phyloP scores from a whole-genome alignment of 805 yeast species.

The Suhomyces sp. region DNA sequence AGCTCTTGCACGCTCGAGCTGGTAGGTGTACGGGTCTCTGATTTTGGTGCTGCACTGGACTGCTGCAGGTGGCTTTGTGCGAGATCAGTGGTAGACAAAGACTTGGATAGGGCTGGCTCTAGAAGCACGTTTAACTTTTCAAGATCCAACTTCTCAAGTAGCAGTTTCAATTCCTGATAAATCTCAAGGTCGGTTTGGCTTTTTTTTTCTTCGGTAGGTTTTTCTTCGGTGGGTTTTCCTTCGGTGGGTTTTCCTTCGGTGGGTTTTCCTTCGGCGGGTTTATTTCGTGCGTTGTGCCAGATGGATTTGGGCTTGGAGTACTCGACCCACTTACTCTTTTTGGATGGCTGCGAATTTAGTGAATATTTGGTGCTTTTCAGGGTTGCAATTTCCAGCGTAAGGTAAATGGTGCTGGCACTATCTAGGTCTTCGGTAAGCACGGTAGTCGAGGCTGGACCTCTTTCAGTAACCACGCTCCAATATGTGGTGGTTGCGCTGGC shows the following conservation, averaged over 20 bases:
- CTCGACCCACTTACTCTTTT: not conserved
- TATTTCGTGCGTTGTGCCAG: constrained; percentile 5
- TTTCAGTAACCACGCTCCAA: not conserved
- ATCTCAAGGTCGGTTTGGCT: not conserved
- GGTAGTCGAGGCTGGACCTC: not conserved
- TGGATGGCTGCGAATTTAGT: not conserved
- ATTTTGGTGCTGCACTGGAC: not conserved
- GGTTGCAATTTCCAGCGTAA: not conserved
- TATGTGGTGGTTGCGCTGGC: not conserved
- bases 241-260: not conserved
- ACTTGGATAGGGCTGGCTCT: not conserved
- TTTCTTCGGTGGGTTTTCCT: not conserved
- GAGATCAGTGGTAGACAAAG: not conserved
- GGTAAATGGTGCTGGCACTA: not conserved
- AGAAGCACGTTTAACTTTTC: not conserved
- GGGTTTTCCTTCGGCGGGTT: not conserved
- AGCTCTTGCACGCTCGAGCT: not conserved
- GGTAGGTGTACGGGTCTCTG: not conserved
- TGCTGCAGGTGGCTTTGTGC: not conserved
- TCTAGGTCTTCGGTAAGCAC: not conserved
- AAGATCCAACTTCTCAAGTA: not conserved
- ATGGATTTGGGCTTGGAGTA: constrained; percentile 9
- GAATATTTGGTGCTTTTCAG: not conserved
- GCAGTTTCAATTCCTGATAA: not conserved
- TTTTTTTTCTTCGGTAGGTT: not conserved